Evolutionary conservation across 2,329 filamentous ascomycete genomes (phyloP).

Genomic region (Meredithiella fracta): DNA sequence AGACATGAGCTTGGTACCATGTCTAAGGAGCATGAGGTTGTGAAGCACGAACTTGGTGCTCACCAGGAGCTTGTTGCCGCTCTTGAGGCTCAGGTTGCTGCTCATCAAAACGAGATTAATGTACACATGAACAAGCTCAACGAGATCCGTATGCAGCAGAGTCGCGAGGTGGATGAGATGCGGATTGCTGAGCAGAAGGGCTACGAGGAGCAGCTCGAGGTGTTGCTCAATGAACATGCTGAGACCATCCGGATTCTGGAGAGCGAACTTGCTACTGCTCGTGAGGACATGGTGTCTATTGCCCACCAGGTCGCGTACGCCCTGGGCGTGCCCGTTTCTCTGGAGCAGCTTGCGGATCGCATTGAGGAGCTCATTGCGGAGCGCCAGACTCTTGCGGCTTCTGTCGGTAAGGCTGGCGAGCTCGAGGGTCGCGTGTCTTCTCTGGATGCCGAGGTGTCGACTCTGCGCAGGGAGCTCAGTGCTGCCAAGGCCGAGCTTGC

Average conservation of each 20-base stretch:
- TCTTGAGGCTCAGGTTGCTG: conserved; percentile 41
- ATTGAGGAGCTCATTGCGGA: conserved; percentile 40
- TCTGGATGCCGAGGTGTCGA: conserved; percentile 41
- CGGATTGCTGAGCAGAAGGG: conserved; percentile 34
- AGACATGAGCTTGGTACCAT: conserved; percentile 24
- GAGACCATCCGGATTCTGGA: conserved; percentile 40
- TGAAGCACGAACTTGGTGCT: conserved; percentile 34
- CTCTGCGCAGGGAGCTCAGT: conserved; percentile 45
- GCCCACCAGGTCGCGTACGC: conserved; percentile 46
- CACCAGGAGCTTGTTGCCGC: conserved; percentile 33
- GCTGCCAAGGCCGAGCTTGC: conserved; percentile 37
- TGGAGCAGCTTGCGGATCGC: conserved; percentile 49
- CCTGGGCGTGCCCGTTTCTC: conserved; percentile 44
- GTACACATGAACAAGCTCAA: conserved; percentile 35
- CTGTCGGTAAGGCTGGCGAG: conserved; percentile 21
- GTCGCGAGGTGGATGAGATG: conserved; percentile 33
- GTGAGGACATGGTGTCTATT: conserved; percentile 47
- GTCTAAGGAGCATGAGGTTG: conserved; percentile 39
- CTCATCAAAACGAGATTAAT: conserved; percentile 42
- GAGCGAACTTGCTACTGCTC: conserved; percentile 46
- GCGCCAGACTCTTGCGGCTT: conserved; percentile 29
- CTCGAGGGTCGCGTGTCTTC: conserved; percentile 39
- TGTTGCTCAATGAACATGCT: conserved; percentile 45
- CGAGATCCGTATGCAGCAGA: conserved; percentile 33
- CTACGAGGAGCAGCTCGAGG: conserved; percentile 39